Base-by-base conservation (phyloP, 257 asterid species). In the Rauvolfia tetraphylla region DNA sequence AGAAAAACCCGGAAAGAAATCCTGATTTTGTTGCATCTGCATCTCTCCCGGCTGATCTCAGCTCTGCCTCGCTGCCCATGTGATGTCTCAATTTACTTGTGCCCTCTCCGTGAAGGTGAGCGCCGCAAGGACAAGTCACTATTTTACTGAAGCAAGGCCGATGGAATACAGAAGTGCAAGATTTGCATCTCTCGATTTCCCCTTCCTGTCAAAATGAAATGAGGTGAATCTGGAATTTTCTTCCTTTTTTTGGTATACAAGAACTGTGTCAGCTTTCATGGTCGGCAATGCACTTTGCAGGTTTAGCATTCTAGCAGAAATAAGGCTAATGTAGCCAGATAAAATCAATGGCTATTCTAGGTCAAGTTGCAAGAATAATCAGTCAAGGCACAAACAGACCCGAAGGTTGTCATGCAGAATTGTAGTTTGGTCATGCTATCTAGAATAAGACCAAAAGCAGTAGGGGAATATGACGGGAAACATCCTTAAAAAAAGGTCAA, bases 101-200 rank as follows among this genome's bases (percentile, higher is more conserved):
- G 59, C 75, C 87, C 48, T 80, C 84, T 49, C 75, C 80, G 76
- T 83, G 86, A 38, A 88, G 85, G 48, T 41, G 85, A 71, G 87
- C 81, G 46, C 96, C 96, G 78, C 99, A 95, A 63, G 94, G 86
- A 83, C 99, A 95, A 66, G 69, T 78, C 9, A 84, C 82, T 69
- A 85, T 76, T 83, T 80, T 92, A 84, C 78, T 81, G 81, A 89
- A 89, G 88, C 99, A 95, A 27, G 81, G 83, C 85, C 87, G 83
- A 88, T 92, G 99, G 90, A 90, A 95, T 79, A 83, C 91, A n/a
- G 81, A 69, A 49, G 75, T 81, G 84, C 99, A 95, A 39, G 93
- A 84, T 78, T 82, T 89, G 73, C 99, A 95, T 81, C 85, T 95
- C 84, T 91, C 90, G 18, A 85, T 81, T 84, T 87, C 98, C 84